phyloP scores from a whole-genome alignment of 345 rosid genomes.

The Streptanthus diversifolius region DNA sequence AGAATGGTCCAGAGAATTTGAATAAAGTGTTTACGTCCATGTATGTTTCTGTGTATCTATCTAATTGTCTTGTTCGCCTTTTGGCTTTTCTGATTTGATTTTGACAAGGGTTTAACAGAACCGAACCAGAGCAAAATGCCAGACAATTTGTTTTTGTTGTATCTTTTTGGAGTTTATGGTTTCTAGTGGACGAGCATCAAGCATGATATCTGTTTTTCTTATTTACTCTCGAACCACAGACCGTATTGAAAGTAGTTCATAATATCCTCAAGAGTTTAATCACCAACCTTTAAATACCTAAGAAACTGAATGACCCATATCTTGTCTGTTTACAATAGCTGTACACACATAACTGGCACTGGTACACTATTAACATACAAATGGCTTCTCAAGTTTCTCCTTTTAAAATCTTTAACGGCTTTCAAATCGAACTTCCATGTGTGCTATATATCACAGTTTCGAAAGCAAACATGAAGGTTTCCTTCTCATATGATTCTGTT shows the following conservation, averaged over 20 bases:
- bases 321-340: not conserved
- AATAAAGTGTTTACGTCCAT: constrained; percentile 28
- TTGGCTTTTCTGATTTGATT: not conserved
- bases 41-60: not conserved
- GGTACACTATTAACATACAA: constrained; percentile 17
- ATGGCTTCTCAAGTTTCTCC: not conserved
- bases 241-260: not conserved
- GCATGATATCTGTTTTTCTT: not conserved
- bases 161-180: not conserved
- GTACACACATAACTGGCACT: constrained; percentile 3
- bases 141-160: not conserved
- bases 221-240: not conserved
- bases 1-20: constrained; percentile 12
- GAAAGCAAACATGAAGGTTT: constrained; percentile 21
- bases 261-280: not conserved
- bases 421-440: constrained; percentile 9
- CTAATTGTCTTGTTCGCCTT: not conserved
- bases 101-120: not conserved
- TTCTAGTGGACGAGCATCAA: not conserved
- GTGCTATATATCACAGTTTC: constrained; percentile 23
- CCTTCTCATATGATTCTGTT: not conserved
- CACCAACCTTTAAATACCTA: not conserved
- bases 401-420: not conserved
- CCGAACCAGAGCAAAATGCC: not conserved
- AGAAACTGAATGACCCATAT: not conserved